A percentile compares a stretch with the other conserved stretches of the same genome.
These are phyloP conservation scores for Caryopteris hybrid DNA, from an alignment of 305 asterid genomes.

Conservation along the genomic window DNA sequence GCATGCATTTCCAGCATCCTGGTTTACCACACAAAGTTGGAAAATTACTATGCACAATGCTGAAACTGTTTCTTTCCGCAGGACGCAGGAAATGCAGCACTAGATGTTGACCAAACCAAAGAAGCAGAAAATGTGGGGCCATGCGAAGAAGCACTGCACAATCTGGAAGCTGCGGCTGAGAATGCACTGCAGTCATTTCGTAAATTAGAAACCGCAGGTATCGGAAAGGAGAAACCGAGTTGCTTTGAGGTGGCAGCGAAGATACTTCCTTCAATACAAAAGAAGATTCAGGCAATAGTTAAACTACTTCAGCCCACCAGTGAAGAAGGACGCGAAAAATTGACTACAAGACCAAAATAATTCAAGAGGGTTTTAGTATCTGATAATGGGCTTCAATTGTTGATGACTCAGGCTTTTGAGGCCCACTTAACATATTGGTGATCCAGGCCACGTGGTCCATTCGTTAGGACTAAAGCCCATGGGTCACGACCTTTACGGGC, in stretches of 20 bases:
- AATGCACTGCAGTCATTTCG: conserved; percentile 37
- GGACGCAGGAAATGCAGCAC: conserved; percentile 24
- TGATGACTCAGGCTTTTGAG: no score
- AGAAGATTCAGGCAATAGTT: conserved; percentile 39
- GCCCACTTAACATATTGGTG: no score
- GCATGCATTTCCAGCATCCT: no score
- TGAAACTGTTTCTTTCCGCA: conserved; percentile 5
- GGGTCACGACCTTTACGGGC: conserved; percentile 7
- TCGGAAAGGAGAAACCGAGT: conserved; percentile 21
- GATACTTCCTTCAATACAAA: conserved; percentile 36
- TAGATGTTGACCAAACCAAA: background rate
- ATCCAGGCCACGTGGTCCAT: no score
- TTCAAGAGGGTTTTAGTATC: no score
- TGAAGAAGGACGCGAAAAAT: no score
- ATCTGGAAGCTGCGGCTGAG: conserved; percentile 56
- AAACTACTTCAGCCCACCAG: conserved; percentile 19
- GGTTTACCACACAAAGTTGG: no score
- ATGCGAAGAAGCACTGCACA: conserved; percentile 42
- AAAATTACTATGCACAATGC: background rate
- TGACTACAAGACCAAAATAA: no score
- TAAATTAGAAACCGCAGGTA: conserved; percentile 25
- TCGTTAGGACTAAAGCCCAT: conserved; percentile 2
- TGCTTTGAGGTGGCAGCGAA: conserved; percentile 24
- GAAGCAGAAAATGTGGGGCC: conserved; percentile 13
- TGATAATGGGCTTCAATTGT: no score